Conservation (phyloP, 352 stramenopile genomes). For the Phytopythium delawarense region DNA sequence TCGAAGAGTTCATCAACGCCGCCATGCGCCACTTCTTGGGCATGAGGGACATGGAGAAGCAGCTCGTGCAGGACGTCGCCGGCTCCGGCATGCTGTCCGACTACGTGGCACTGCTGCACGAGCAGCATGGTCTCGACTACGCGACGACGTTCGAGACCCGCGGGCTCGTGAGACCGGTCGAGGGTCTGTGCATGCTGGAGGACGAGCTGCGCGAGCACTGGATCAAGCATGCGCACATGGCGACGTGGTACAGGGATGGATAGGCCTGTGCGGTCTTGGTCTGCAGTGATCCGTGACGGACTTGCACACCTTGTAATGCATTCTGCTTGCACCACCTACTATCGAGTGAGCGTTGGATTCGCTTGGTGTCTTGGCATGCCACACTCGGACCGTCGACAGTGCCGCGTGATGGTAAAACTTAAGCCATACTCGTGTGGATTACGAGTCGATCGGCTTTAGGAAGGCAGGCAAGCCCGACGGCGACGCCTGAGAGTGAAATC, state of each 20-base stretch:
- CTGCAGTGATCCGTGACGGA: no score
- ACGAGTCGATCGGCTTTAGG: no score
- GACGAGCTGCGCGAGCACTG: neutral
- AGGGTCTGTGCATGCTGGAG: constrained; percentile 1
- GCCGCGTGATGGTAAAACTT: no score
- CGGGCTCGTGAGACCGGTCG: neutral
- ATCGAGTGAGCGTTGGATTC: no score
- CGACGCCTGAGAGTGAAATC: no score
- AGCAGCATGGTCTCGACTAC: constrained; percentile 8
- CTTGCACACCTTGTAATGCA: no score
- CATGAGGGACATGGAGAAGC: constrained; percentile 11
- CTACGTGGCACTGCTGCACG: constrained; percentile 16
- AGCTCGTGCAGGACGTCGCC: constrained; percentile 12
- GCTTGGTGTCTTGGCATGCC: no score
- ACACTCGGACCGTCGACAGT: no score
- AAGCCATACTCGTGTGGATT: no score
- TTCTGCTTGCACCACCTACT: no score
- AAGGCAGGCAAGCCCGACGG: no score
- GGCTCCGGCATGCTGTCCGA: constrained; percentile 15
- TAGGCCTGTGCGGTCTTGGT: no score
- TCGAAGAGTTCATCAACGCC: constrained; percentile 3
- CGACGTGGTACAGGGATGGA: neutral
- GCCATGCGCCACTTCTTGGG: constrained; percentile 15
- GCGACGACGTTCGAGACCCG: constrained; percentile 3
- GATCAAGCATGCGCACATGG: constrained; percentile 5